A percentile compares a stretch with the other conserved stretches of the same genome.
Conservation (phyloP, 108 stramenopile species). For the Ochromonas danica region DNA sequence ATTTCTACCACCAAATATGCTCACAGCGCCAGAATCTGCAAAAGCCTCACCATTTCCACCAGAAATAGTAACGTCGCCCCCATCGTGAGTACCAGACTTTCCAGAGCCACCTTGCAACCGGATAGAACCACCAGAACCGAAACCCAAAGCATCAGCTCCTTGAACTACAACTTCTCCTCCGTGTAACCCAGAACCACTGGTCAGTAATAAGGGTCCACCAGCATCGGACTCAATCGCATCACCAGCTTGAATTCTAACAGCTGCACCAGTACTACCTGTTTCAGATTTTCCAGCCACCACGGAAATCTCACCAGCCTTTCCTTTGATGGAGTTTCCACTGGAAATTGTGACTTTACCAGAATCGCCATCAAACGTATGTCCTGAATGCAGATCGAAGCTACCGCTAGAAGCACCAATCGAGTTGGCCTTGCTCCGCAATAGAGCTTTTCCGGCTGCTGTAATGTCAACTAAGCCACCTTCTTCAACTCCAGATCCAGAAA, state of each 20-base stretch:
- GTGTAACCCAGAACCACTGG: neutral
- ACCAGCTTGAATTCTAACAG: neutral
- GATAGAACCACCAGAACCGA: neutral
- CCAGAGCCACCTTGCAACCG: neutral
- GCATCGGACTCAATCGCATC: neutral
- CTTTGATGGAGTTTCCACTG: neutral
- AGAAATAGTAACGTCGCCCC: neutral
- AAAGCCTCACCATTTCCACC: neutral
- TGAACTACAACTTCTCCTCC: neutral
- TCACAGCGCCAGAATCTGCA: neutral
- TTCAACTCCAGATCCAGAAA: constrained; percentile 3
- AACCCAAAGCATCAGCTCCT: neutral
- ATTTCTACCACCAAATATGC: constrained; percentile 19
- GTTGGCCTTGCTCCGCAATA: neutral
- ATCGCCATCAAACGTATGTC: neutral
- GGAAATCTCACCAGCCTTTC: neutral
- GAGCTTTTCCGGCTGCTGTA: too few relatives aligned
- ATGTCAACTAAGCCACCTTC: constrained; percentile 2
- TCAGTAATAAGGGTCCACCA: neutral
- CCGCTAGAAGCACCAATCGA: neutral
- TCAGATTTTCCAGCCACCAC: neutral
- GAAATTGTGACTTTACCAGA: constrained; percentile 24
- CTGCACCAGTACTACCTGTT: neutral
- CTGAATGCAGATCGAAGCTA: constrained; percentile 9
- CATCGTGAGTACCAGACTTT: neutral